Evolutionary conservation across 768 basidiomycete species (phyloP).

Genomic region (Podaxis sp.): DNA sequence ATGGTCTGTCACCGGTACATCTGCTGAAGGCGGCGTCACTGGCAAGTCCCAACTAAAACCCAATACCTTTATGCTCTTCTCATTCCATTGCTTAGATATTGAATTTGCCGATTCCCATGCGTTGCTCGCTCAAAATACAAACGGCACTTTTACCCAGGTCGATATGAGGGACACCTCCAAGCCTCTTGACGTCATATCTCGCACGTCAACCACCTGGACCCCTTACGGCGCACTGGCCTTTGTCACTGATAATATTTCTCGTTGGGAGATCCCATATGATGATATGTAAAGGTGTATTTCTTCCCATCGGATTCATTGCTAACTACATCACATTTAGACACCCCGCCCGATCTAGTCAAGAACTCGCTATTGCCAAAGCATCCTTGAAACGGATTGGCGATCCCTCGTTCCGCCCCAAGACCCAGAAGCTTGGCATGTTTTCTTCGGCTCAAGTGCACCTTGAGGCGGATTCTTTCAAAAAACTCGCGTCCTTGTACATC

Average conservation of each 20-base stretch:
- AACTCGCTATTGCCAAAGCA: constrained; percentile 31
- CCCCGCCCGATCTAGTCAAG: constrained; percentile 33
- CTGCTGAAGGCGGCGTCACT: constrained; percentile 70
- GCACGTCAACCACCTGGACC: constrained; percentile 67
- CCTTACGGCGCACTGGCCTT: constrained; percentile 65
- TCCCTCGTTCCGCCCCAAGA: constrained; percentile 42
- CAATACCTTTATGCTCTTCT: constrained; percentile 1
- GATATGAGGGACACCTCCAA: constrained; percentile 66
- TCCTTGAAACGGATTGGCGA: constrained; percentile 64
- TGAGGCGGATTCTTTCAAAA: constrained; percentile 51
- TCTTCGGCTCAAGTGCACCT: constrained; percentile 32
- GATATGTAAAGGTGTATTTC: constrained; percentile 56
- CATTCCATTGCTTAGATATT: constrained; percentile 48
- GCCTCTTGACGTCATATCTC: constrained; percentile 67
- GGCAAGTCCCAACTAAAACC: constrained; percentile 40
- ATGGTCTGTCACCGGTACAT: constrained; percentile 69
- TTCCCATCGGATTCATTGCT: not conserved
- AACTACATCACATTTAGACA: constrained; percentile 27
- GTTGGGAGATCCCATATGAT: constrained; percentile 77
- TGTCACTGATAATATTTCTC: constrained; percentile 49
- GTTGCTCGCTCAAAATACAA: constrained; percentile 71
- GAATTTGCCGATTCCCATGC: constrained; percentile 70
- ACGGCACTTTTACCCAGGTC: constrained; percentile 77
- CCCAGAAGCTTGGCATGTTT: constrained; percentile 61
- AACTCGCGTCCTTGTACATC: constrained; percentile 64